phyloP scores from a whole-genome alignment of 129 eudicot genomes.

The Flaveria brownii region DNA sequence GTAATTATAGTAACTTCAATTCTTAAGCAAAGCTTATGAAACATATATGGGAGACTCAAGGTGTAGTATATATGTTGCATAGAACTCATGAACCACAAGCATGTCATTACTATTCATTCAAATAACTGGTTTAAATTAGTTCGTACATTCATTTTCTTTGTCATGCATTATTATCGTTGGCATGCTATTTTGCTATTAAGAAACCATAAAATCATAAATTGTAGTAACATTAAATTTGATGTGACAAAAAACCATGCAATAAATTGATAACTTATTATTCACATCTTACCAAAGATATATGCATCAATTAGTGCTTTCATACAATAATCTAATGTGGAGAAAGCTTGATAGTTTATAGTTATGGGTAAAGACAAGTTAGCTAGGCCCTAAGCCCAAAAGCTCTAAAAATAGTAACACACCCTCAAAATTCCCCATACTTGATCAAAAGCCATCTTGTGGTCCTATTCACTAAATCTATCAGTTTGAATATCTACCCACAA shows the following conservation, averaged over 20 bases:
- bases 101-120: too few relatives aligned
- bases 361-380: constrained; percentile 38
- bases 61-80: background rate
- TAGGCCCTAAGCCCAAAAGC: constrained; percentile 36
- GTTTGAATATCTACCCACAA: constrained; percentile 38
- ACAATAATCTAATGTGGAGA: constrained; percentile 22
- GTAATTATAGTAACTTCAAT: too few relatives aligned
- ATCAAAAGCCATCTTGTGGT: constrained; percentile 48
- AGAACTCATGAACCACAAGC: background rate
- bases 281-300: constrained; percentile 36
- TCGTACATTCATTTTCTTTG: constrained; percentile 1
- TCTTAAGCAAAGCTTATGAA: too few relatives aligned
- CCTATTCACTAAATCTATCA: constrained; percentile 48
- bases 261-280: constrained; percentile 27
- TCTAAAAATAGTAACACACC: constrained; percentile 29
- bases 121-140: background rate
- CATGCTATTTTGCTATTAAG: background rate
- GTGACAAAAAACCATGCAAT: constrained; percentile 28
- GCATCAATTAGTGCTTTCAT: constrained; percentile 29
- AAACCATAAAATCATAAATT: background rate
- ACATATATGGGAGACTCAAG: too few relatives aligned
- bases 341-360: constrained; percentile 35
- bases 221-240: background rate
- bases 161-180: background rate
- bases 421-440: constrained; percentile 55